A percentile compares a stretch with the other conserved stretches of the same genome.
Conservation (phyloP, 2,329 filamentous ascomycete genomes). For the Cordyceps cateniannulata region DNA sequence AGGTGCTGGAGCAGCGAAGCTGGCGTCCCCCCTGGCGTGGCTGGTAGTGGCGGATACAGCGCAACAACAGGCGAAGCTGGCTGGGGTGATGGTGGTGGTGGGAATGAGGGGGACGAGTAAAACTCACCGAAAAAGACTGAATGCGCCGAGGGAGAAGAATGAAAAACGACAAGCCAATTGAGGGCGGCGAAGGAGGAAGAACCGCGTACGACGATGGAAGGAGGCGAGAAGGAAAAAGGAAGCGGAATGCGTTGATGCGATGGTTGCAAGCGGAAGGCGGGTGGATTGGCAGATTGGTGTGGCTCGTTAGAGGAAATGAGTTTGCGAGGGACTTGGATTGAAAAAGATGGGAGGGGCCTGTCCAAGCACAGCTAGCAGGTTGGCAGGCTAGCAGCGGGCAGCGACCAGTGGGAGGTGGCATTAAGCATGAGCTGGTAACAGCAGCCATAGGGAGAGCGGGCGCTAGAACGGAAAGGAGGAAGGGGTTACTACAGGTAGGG, state of each 20-base stretch:
- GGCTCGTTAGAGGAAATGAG: constrained; percentile 11
- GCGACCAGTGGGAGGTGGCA: background rate
- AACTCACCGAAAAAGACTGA: constrained; percentile 1
- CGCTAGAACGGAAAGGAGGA: background rate
- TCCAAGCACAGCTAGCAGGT: background rate
- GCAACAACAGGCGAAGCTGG: background rate
- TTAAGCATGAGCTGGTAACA: background rate
- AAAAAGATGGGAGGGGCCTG: constrained; percentile 3
- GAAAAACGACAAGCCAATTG: constrained; percentile 20
- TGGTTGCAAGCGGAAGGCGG: constrained; percentile 13
- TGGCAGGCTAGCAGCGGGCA: background rate
- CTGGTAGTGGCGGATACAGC: constrained; percentile 2
- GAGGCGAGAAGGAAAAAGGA: constrained; percentile 15
- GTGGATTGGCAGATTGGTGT: background rate
- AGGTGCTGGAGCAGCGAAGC: background rate
- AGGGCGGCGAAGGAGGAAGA: constrained; percentile 11
- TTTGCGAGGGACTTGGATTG: constrained; percentile 10
- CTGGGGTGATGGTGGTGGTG: background rate
- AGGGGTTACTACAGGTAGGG: no score
- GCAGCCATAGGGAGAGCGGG: background rate
- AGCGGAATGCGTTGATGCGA: constrained; percentile 14
- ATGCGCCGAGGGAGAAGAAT: background rate
- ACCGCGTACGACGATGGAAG: constrained; percentile 21
- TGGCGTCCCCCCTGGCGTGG: constrained; percentile 2
- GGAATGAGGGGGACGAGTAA: background rate